phyloP scores from a whole-genome alignment of 192 early-diverging fungal species.

The Podila minutissima region DNA sequence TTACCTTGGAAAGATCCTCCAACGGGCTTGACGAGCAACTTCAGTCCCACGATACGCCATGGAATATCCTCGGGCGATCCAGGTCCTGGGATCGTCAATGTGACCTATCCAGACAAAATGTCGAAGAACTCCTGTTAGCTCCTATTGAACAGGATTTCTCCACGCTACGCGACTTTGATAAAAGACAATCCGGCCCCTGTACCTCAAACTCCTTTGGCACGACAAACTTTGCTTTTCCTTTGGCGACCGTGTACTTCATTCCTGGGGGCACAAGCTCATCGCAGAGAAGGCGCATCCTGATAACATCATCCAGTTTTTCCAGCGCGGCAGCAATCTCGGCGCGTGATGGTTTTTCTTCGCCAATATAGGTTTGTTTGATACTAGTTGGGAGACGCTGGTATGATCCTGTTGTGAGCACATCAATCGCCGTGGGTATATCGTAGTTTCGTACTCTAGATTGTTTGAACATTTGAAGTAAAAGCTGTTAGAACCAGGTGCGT shows the following conservation, averaged over 20 bases:
- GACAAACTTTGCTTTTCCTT: conserved; percentile 79
- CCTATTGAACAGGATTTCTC: too few species aligned
- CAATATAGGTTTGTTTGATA: conserved; percentile 71
- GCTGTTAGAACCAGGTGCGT: not conserved
- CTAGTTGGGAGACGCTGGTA: conserved; percentile 83
- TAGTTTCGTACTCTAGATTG: conserved; percentile 76
- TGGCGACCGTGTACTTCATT: conserved; percentile 66
- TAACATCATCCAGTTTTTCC: conserved; percentile 71
- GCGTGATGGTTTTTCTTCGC: conserved; percentile 64
- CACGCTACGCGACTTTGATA: too few species aligned
- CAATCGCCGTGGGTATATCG: conserved; percentile 85
- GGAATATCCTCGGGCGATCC: conserved; percentile 55
- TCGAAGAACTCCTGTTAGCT: too few species aligned
- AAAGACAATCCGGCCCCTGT: not conserved
- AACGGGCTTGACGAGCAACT: conserved; percentile 71
- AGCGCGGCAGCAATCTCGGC: conserved; percentile 70
- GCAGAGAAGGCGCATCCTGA: conserved; percentile 75
- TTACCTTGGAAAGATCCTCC: conserved; percentile 53
- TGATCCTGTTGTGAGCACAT: conserved; percentile 85
- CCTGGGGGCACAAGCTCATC: conserved; percentile 76
- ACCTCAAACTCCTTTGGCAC: conserved; percentile 81
- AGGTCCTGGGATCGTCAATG: conserved; percentile 44
- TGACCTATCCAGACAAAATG: not conserved
- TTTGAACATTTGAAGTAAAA: not conserved
- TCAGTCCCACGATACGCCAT: conserved; percentile 79